phyloP scores from a whole-genome alignment of 2,329 filamentous ascomycete genomes.

The Phaeosphaeriaceae sp. region DNA sequence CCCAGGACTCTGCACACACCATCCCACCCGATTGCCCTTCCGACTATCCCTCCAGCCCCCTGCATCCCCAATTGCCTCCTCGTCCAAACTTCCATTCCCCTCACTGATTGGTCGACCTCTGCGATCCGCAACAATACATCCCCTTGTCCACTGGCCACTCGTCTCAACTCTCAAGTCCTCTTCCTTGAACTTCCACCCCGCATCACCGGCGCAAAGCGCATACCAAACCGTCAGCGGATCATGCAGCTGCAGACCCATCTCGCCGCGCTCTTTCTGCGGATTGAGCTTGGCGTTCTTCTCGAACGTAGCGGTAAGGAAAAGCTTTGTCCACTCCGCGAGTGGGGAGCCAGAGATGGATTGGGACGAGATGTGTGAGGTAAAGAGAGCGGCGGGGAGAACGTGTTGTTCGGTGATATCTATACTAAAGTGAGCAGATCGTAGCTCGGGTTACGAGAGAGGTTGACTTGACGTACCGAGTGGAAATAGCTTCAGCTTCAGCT shows the following conservation, averaged over 20 bases:
- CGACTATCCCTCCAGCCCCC: conserved; percentile 75
- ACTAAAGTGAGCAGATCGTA: conserved; percentile 8
- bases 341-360: conserved; percentile 46
- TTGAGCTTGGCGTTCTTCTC: conserved; percentile 53
- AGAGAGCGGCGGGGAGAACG: conserved; percentile 50
- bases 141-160: conserved; percentile 89
- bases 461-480: conserved; percentile 51
- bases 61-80: conserved; percentile 71
- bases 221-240: conserved; percentile 55
- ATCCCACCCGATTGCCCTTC: conserved; percentile 80
- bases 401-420: conserved; percentile 56
- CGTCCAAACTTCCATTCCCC: conserved; percentile 37
- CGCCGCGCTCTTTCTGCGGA: conserved; percentile 41
- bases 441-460: too few relatives aligned
- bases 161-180: conserved; percentile 91
- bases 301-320: conserved; percentile 56
- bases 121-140: conserved; percentile 80
- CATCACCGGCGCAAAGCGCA: conserved; percentile 23
- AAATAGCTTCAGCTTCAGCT: conserved; percentile 56
- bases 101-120: conserved; percentile 64
- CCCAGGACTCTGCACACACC: conserved; percentile 74
- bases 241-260: conserved; percentile 53
- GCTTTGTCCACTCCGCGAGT: conserved; percentile 53
- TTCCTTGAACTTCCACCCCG: conserved; percentile 46
- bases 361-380: conserved; percentile 35